phyloP scores from a whole-genome alignment of 176 grass and related monocot species.

The Aegilops bicornis region DNA sequence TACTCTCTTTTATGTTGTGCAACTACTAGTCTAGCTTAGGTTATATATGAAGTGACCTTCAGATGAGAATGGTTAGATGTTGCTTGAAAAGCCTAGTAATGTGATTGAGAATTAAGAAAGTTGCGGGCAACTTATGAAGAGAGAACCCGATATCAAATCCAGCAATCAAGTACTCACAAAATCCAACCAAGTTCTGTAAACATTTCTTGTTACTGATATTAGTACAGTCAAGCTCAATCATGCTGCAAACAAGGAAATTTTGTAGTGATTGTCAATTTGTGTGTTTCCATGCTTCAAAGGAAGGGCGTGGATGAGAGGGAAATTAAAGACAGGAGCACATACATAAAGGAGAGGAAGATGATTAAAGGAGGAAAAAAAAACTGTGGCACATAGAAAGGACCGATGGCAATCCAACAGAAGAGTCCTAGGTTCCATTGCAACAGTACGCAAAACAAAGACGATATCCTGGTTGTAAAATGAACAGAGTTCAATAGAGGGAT shows the following conservation, averaged over 20 bases:
- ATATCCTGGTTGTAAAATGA: slow-evolving; percentile 19
- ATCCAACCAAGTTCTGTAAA: neutral
- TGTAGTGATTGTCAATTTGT: too few relatives aligned
- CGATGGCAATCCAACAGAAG: too few relatives aligned
- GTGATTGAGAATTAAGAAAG: neutral
- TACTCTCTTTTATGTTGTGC: neutral
- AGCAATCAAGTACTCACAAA: neutral
- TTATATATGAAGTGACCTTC: too few relatives aligned
- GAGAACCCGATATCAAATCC: neutral
- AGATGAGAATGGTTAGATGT: too few relatives aligned
- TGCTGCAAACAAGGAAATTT: neutral
- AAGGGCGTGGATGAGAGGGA: too few relatives aligned
- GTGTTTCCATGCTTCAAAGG: too few relatives aligned
- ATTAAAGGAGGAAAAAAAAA: too few relatives aligned
- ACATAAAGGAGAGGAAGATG: too few relatives aligned
- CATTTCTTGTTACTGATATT: neutral
- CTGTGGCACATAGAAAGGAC: too few relatives aligned
- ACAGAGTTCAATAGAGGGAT: neutral
- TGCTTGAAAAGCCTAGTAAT: neutral
- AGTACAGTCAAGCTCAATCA: neutral
- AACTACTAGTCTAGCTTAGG: neutral
- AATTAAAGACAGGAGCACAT: too few relatives aligned
- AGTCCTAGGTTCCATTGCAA: too few relatives aligned
- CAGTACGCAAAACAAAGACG: neutral
- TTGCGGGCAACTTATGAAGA: neutral